These are phyloP conservation scores for Amaranthus hypochondriacus DNA, from an alignment of 148 eudicot species.

Conservation along the genomic window DNA sequence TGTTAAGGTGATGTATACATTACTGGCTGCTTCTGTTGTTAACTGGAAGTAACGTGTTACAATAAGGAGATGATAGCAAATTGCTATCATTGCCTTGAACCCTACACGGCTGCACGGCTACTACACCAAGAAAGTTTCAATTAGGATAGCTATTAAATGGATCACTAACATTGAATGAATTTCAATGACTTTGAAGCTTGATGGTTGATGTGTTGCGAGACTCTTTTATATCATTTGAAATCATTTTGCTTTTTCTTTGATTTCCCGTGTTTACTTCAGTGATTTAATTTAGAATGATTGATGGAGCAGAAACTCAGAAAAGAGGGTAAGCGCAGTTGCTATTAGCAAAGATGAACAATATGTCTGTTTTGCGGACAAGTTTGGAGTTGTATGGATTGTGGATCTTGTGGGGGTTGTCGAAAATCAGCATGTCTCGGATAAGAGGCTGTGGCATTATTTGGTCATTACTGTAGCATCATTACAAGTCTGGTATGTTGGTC, in stretches of 20 bases:
- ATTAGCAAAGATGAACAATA: constrained; percentile 60
- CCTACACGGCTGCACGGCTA: not conserved
- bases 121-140: not conserved
- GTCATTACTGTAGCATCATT: constrained; percentile 95
- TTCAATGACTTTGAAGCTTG: not conserved
- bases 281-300: constrained; percentile 2
- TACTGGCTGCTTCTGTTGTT: not conserved
- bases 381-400: constrained; percentile 81
- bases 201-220: not conserved
- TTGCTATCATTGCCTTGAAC: not conserved
- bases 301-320: constrained; percentile 70
- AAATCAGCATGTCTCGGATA: constrained; percentile 32
- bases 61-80: not conserved
- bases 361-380: constrained; percentile 90
- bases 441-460: constrained; percentile 65
- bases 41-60: not conserved
- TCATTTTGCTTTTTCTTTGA: not conserved
- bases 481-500: constrained; percentile 72
- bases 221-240: not conserved
- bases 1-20: not conserved
- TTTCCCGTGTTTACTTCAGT: constrained; percentile 2
- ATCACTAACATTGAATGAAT: not conserved
- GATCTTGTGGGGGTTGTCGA: constrained; percentile 44
- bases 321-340: constrained; percentile 89
- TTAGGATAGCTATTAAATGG: not conserved